Evolutionary conservation across 2,329 filamentous ascomycete genomes (phyloP).

Genomic region (Colletotrichum ledebouriae): DNA sequence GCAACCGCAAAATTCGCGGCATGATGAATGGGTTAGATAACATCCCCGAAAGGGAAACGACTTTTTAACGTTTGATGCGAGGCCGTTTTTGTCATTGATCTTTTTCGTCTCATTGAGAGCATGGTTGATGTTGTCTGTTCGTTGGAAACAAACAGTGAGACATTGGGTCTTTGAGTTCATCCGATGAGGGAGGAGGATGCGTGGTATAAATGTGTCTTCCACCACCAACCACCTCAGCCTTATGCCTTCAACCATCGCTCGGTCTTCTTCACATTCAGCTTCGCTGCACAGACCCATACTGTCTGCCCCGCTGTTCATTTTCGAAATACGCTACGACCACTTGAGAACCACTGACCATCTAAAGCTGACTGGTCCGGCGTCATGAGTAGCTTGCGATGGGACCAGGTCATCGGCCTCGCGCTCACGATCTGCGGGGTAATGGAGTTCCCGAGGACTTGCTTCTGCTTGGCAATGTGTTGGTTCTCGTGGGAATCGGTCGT

Average conservation of each 20-base stretch:
- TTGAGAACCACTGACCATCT: no score
- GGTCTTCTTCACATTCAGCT: no score
- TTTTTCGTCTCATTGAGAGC: no score
- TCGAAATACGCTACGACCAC: no score
- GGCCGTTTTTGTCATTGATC: no score
- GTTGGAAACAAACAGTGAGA: neutral
- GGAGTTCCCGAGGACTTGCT: slow-evolving; percentile 17
- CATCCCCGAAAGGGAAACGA: slow-evolving; percentile 6
- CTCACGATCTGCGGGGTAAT: slow-evolving; percentile 13
- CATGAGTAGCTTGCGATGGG: neutral
- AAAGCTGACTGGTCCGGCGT: no score
- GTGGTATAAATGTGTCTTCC: neutral
- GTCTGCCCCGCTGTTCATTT: no score
- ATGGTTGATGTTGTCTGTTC: neutral
- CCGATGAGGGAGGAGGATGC: neutral
- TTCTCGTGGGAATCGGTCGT: slow-evolving; percentile 9
- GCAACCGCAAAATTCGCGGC: neutral
- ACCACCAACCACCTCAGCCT: neutral
- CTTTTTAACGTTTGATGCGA: slow-evolving; percentile 2
- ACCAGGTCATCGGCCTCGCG: neutral
- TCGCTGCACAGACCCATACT: no score
- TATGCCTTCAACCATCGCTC: neutral
- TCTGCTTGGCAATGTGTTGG: slow-evolving; percentile 15
- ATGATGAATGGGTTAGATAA: slow-evolving; percentile 9
- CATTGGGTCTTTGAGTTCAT: slow-evolving; percentile 4